Percentiles rank a stretch among this genome's conserved stretches.
phyloP scores from a whole-genome alignment of 176 grass and related monocot species.

The Musa schizocarpa region DNA sequence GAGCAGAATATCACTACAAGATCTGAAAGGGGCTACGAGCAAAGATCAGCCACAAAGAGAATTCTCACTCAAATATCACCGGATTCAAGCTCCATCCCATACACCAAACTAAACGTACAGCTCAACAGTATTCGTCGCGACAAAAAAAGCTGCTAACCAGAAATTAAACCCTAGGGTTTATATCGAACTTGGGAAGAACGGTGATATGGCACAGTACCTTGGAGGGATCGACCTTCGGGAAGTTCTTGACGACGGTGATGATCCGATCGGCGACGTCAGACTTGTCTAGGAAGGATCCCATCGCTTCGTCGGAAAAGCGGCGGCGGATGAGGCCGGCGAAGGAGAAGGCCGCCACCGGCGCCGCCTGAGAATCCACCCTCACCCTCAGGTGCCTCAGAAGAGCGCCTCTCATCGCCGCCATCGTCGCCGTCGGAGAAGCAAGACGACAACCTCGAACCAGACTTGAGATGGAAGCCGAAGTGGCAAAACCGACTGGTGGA shows the following conservation, averaged over 20 bases:
- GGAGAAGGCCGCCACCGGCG: background rate
- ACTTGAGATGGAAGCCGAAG: no score
- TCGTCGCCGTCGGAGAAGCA: background rate
- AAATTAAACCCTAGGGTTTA: background rate
- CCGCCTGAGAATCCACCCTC: background rate
- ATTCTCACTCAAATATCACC: no score
- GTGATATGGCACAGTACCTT: background rate
- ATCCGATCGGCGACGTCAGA: conserved; percentile 14
- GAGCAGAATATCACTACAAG: no score
- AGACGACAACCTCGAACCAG: no score
- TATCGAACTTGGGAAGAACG: background rate
- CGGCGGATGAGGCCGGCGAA: background rate
- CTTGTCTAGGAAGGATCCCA: conserved; percentile 15
- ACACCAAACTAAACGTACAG: no score
- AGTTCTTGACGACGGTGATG: conserved; percentile 19
- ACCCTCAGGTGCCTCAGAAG: conserved; percentile 9
- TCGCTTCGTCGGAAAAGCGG: background rate
- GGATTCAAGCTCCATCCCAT: no score
- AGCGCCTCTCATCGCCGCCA: conserved; percentile 13
- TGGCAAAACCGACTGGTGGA: no score
- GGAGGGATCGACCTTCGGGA: conserved; percentile 16
- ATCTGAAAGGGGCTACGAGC: no score
- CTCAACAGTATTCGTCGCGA: no score
- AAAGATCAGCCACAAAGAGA: no score
- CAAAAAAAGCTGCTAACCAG: no score